Conservation (phyloP, 352 stramenopile species). For the Aphanomyces stellatus region DNA sequence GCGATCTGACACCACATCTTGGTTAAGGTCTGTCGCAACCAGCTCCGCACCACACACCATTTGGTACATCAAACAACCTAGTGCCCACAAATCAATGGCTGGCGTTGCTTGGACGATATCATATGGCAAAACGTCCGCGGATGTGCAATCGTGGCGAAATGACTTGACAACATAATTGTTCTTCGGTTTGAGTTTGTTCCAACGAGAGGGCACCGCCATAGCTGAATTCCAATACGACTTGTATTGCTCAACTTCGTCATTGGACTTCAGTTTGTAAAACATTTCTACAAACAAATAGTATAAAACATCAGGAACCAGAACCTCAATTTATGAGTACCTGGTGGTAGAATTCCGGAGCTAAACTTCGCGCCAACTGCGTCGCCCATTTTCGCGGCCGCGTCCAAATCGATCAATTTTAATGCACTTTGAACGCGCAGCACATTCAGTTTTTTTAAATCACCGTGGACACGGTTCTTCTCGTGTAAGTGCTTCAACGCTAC, state of each 20-base stretch:
- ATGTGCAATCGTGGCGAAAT: neutral
- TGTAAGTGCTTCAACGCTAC: too few species aligned
- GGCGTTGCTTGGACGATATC: neutral
- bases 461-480: too few species aligned
- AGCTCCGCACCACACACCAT: neutral
- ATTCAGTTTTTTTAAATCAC: too few species aligned
- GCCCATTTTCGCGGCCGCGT: too few species aligned
- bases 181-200: neutral
- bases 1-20: neutral
- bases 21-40: slow-evolving; percentile 2
- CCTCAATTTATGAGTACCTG: neutral
- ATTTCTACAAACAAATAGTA: neutral
- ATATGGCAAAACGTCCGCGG: slow-evolving; percentile 7
- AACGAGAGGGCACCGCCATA: neutral
- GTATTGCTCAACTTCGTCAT: neutral
- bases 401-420: too few species aligned
- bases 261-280: neutral
- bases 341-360: slow-evolving; percentile 14
- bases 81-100: slow-evolving; percentile 17
- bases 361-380: too few species aligned
- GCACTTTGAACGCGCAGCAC: too few species aligned
- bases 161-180: neutral
- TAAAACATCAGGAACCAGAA: neutral
- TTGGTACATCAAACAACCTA: slow-evolving; percentile 21
- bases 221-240: neutral